Percentiles rank a stretch among this genome's conserved stretches.
These are phyloP conservation scores for Aspergillus sp. DNA, from an alignment of 2,329 filamentous ascomycete genomes.

Conservation along the genomic window DNA sequence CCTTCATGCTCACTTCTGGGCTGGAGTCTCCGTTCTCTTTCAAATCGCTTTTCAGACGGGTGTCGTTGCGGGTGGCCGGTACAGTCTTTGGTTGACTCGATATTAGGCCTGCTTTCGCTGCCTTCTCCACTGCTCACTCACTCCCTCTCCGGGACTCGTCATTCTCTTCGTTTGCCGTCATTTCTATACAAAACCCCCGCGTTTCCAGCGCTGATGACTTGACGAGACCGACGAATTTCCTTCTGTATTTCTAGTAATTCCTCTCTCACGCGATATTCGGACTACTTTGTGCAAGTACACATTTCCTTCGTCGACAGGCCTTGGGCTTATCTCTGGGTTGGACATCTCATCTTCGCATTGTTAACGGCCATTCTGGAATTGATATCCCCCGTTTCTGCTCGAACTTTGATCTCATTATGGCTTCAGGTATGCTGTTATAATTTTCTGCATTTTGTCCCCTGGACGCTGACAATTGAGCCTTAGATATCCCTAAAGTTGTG, in stretches of 20 bases:
- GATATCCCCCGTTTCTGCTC: constrained; percentile 12
- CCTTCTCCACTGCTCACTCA: constrained; percentile 7
- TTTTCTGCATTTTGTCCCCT: not conserved
- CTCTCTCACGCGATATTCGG: constrained; percentile 16
- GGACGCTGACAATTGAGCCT: constrained; percentile 5
- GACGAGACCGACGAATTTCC: constrained; percentile 43
- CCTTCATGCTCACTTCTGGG: constrained; percentile 12
- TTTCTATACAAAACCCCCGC: constrained; percentile 18
- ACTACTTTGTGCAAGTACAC: constrained; percentile 14
- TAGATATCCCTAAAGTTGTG: constrained; percentile 62
- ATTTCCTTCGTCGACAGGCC: constrained; percentile 7
- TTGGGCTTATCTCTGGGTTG: constrained; percentile 9
- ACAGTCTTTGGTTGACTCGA: not conserved
- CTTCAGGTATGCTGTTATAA: constrained; percentile 21
- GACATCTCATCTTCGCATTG: constrained; percentile 10
- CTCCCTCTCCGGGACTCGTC: constrained; percentile 5
- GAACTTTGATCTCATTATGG: constrained; percentile 19
- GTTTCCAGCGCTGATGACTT: constrained; percentile 36
- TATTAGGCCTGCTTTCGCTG: not conserved
- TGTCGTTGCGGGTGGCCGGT: constrained; percentile 3
- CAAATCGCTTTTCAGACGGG: constrained; percentile 13
- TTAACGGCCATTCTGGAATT: constrained; percentile 20
- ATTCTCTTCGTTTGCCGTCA: constrained; percentile 11
- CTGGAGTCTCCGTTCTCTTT: constrained; percentile 13
- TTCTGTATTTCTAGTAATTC: constrained; percentile 32